These are phyloP conservation scores for Bjerkandera adusta DNA, from an alignment of 1,284 basidiomycete genomes.

Conservation along the genomic window DNA sequence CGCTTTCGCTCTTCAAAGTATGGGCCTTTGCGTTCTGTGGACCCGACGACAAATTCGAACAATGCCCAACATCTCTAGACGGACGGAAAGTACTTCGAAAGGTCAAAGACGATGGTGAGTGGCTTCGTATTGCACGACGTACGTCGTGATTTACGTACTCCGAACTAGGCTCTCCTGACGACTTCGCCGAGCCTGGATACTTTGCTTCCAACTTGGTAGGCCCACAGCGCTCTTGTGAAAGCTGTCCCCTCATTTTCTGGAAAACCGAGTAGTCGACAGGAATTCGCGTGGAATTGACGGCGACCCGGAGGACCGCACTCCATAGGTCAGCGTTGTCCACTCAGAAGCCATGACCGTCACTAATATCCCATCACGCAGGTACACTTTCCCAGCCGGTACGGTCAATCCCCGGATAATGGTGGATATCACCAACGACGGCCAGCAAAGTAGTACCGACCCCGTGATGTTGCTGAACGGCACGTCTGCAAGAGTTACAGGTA, in stretches of 20 bases:
- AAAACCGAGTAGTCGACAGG: constrained; percentile 52
- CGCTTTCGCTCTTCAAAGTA: constrained; percentile 61
- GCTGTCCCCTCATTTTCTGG: not conserved
- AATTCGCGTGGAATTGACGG: constrained; percentile 57
- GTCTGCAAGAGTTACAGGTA: constrained; percentile 43
- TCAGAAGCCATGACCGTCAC: not conserved
- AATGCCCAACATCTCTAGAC: constrained; percentile 45
- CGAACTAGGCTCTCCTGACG: constrained; percentile 49
- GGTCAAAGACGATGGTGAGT: constrained; percentile 41
- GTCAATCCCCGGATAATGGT: constrained; percentile 47
- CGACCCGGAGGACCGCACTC: constrained; percentile 52
- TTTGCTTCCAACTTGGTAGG: constrained; percentile 57
- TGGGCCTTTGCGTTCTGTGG: constrained; percentile 51
- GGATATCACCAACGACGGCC: constrained; percentile 59
- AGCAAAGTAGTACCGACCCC: constrained; percentile 46
- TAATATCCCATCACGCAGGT: constrained; percentile 14
- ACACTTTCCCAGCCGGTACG: constrained; percentile 30
- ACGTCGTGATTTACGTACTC: not conserved
- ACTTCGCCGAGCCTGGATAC: constrained; percentile 60
- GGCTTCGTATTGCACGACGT: not conserved
- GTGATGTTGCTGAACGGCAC: constrained; percentile 42
- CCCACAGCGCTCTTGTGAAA: not conserved
- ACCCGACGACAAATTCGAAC: constrained; percentile 38
- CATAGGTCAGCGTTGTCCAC: constrained; percentile 39
- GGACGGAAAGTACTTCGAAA: constrained; percentile 45